A percentile compares a stretch with the other conserved stretches of the same genome.
Evolutionary conservation across 2,329 filamentous ascomycete species (phyloP).

Genomic region (Verticillium albo-atrum): DNA sequence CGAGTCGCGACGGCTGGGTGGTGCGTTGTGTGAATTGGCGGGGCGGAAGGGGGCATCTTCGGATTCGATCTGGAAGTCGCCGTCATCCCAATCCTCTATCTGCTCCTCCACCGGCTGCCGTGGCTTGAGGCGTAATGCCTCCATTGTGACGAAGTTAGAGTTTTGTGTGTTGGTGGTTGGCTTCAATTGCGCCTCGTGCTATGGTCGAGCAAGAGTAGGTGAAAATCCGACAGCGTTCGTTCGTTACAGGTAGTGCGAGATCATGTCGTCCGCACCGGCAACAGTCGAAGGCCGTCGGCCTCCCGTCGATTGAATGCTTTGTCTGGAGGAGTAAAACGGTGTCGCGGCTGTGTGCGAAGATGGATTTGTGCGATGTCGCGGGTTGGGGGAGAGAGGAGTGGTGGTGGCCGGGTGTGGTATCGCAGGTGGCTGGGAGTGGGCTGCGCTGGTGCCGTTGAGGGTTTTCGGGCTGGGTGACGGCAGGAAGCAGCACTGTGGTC

Average conservation of each 20-base stretch:
- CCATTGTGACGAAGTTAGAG: constrained; percentile 37
- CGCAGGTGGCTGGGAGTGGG: neutral
- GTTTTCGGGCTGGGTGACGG: constrained; percentile 2
- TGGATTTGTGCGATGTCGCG: neutral
- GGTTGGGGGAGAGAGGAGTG: too few species aligned
- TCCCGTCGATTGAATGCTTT: constrained; percentile 11
- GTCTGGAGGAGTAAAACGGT: neutral
- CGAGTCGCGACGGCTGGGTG: constrained; percentile 62
- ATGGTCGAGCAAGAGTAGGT: neutral
- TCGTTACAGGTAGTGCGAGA: constrained; percentile 13
- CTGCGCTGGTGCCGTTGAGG: constrained; percentile 3
- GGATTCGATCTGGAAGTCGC: constrained; percentile 66
- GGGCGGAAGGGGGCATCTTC: constrained; percentile 60
- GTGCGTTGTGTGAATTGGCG: constrained; percentile 33
- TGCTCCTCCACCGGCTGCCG: constrained; percentile 51
- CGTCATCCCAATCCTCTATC: constrained; percentile 77
- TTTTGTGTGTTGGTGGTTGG: neutral
- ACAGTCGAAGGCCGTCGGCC: constrained; percentile 5
- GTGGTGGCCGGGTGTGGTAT: neutral
- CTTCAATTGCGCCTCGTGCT: too few species aligned
- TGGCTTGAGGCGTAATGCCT: constrained; percentile 48
- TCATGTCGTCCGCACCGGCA: constrained; percentile 16
- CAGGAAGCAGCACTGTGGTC: constrained; percentile 8
- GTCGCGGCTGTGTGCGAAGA: constrained; percentile 2
- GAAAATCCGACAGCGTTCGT: constrained; percentile 12